These are phyloP conservation scores for Diaporthe capsici DNA, from an alignment of 2,329 filamentous ascomycete species.

Conservation along the genomic window DNA sequence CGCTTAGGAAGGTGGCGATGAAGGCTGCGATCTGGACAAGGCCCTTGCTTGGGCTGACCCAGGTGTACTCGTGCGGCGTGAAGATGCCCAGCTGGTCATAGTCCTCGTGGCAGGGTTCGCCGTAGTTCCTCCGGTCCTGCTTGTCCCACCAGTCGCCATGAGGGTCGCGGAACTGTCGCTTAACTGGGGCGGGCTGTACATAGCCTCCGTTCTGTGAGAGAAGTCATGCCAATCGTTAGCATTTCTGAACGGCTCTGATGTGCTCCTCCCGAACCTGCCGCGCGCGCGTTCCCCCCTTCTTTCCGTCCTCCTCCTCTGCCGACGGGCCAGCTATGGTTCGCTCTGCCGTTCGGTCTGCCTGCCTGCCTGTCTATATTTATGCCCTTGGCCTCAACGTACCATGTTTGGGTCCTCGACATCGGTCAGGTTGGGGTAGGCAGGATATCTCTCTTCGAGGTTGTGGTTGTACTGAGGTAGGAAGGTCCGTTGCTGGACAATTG, in stretches of 20 bases:
- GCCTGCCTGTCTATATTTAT: not conserved
- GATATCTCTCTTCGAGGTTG: conserved; percentile 67
- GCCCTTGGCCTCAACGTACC: conserved; percentile 33
- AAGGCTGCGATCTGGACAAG: conserved; percentile 78
- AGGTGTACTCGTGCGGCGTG: conserved; percentile 89
- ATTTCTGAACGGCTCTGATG: conserved; percentile 41
- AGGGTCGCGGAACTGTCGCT: conserved; percentile 93
- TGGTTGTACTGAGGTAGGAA: conserved; percentile 67
- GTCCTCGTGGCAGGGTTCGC: conserved; percentile 96
- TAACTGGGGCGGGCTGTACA: conserved; percentile 82
- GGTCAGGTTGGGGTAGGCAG: conserved; percentile 61
- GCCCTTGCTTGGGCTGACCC: conserved; percentile 79
- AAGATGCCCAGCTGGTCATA: conserved; percentile 94
- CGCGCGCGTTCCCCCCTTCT: not conserved
- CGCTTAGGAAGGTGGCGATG: conserved; percentile 71
- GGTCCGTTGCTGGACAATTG: conserved; percentile 69
- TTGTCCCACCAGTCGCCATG: conserved; percentile 97
- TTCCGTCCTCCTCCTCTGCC: conserved; percentile 64
- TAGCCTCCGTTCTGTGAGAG: conserved; percentile 82
- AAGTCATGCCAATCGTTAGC: conserved; percentile 7
- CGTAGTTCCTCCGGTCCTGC: conserved; percentile 96
- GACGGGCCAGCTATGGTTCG: not conserved
- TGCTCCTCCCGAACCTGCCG: not conserved
- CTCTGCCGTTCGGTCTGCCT: not conserved
- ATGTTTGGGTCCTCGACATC: conserved; percentile 72